phyloP scores from a whole-genome alignment of 345 rosid species.

The Euphorbia lathyris region DNA sequence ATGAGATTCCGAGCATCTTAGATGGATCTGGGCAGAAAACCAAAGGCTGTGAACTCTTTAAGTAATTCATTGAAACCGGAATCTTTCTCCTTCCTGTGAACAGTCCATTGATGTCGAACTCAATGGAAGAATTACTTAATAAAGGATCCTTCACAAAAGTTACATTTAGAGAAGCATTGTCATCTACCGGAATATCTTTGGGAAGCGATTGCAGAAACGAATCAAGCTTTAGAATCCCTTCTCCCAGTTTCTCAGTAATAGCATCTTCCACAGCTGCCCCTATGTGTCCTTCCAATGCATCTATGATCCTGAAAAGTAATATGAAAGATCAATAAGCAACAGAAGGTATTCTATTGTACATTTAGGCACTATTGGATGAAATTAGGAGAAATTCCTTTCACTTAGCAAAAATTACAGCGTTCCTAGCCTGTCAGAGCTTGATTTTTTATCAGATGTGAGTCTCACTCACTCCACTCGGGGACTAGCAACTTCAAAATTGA shows the following conservation, averaged over 20 bases:
- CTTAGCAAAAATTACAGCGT: neutral
- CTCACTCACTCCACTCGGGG: neutral
- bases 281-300: slow-evolving; percentile 83
- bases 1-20: slow-evolving; percentile 87
- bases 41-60: slow-evolving; percentile 37
- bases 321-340: slow-evolving; percentile 12
- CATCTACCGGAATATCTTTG: slow-evolving; percentile 84
- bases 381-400: neutral
- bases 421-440: neutral
- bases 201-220: slow-evolving; percentile 74
- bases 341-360: slow-evolving; percentile 1
- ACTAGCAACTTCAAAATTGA: neutral
- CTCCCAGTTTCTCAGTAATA: slow-evolving; percentile 60
- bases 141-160: slow-evolving; percentile 70
- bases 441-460: neutral
- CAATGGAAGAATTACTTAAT: slow-evolving; percentile 67
- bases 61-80: slow-evolving; percentile 17
- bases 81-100: slow-evolving; percentile 47
- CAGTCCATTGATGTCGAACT: slow-evolving; percentile 76
- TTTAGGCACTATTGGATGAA: neutral
- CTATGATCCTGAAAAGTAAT: slow-evolving; percentile 57
- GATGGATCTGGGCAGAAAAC: slow-evolving; percentile 52
- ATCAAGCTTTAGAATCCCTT: slow-evolving; percentile 77
- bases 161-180: slow-evolving; percentile 78
- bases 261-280: slow-evolving; percentile 80